Conservation (phyloP, 108 stramenopile species). For the Pseudonitzschia pungens region DNA sequence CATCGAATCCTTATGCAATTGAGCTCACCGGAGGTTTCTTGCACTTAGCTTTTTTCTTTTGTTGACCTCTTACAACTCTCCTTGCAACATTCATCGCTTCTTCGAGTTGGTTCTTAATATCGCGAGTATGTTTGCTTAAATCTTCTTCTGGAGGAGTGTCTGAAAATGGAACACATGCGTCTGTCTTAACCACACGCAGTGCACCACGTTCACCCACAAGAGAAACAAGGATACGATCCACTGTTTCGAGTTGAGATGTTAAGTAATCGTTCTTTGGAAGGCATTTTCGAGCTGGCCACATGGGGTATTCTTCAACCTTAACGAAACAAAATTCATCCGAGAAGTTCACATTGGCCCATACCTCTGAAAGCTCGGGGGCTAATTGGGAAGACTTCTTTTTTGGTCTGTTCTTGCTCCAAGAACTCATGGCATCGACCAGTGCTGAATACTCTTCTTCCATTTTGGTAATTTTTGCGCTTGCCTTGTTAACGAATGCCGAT, state of each 20-base stretch:
- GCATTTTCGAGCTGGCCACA: constrained; percentile 84
- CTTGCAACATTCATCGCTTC: constrained; percentile 73
- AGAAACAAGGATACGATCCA: constrained; percentile 60
- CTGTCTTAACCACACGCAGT: constrained; percentile 54
- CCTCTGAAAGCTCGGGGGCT: constrained; percentile 46
- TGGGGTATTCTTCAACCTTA: constrained; percentile 70
- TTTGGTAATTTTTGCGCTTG: constrained; percentile 47
- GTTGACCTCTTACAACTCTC: constrained; percentile 54
- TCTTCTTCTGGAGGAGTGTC: constrained; percentile 47
- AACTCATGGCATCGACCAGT: constrained; percentile 43
- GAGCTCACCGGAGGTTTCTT: constrained; percentile 8
- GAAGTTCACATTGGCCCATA: constrained; percentile 68
- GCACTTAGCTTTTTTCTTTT: constrained; percentile 29
- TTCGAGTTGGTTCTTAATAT: constrained; percentile 52
- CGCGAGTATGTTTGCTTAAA: constrained; percentile 36
- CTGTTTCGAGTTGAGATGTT: constrained; percentile 35
- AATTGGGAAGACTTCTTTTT: constrained; percentile 19
- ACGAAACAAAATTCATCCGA: constrained; percentile 73
- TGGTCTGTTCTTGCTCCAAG: constrained; percentile 39
- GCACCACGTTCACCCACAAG: constrained; percentile 67
- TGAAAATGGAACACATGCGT: constrained; percentile 52
- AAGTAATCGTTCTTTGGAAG: constrained; percentile 50
- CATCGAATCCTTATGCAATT: not conserved
- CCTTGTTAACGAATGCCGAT: constrained; percentile 50
- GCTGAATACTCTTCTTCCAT: constrained; percentile 54